Base-by-base conservation (phyloP, 1,284 basidiomycete species). In the Earliella scabrosa region DNA sequence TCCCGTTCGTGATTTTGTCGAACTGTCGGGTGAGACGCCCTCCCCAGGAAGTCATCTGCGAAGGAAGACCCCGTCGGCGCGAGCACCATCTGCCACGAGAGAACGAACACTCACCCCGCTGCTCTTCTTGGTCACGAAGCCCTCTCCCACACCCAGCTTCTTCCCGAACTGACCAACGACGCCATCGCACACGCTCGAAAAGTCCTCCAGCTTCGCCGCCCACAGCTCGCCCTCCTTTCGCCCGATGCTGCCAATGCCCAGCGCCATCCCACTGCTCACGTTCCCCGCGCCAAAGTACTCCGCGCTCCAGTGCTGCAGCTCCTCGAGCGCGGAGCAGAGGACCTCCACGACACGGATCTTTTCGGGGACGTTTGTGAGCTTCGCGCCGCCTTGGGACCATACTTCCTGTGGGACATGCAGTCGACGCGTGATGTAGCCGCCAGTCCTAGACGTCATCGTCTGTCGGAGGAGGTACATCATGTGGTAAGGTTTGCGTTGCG, bases 1-100 rank as follows among this genome's bases (percentile, higher is more conserved):
- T 94, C 56, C 88, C 91, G 62, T 89, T 94, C 36, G 93, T 93
- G 67, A 98, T 87, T 71, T 94, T 93, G 74, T 97, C 95, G 63
- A 97, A 82, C 63, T 87, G 86, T 63, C 92, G 83, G 52, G 87
- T 87, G 43, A 97, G 76, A 70, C 92, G 94, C 59, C 87, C 87
- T 43, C 92, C 85, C 93, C 92, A 94, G 32, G 82, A 79, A 39
- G 78, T 80, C 46, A 83, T 73, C 82, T 82, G 21, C 16, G n/a
- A 64, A 31, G 55, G 21, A 1, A 66, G 59, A 70, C 68, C 31
- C 65, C 68, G 40, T 57, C 58, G 63, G 61, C 59, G 65, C 53
- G 63, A 49, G 50, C 43, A 47, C 27, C 43, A 46, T 32, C 39
- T 48, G 55, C 21, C 29, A 14, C 24, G 41, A 29, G 38, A 16